Base-by-base conservation (phyloP, 176 grass and related monocot species). In the Zoysia pacifica region DNA sequence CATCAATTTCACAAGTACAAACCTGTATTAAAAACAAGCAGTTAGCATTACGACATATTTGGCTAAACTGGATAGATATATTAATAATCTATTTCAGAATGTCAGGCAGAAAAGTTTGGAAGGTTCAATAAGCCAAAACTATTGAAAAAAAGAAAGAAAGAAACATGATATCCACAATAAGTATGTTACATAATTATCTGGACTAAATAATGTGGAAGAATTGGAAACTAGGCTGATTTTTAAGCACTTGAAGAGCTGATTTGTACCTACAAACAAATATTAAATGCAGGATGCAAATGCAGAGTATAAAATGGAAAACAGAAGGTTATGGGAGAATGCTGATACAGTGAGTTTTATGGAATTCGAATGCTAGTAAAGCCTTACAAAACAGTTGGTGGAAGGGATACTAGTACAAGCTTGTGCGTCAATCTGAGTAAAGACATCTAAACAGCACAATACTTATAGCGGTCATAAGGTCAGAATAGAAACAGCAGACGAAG, bases 1-100 rank as follows among this genome's bases (percentile, higher is more conserved):
- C 20, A 71, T 82, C 56, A 93, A 67, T 82, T 84, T 93, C 61
- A 93, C 87, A 19, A 87, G 42, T 72, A 74, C 74, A 77, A 89
- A 89, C 78, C 90, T 93, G 84, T 59, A 61, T 51, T 35, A n/a
- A 65, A 66, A 78, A 77, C 47, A 62, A 42, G 50, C 53, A 52
- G 62, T 28, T 45, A 81, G 56, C 42, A 74, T 5, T 80, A 52
- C 64, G 8, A 70, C 28, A 11, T 18, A 19, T 54, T 79, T 79
- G 7, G 50, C 39, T 44, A 53, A 61, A 76, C 44, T 45, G 14
- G 38, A 72, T 2, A 67, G 19, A 20, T 65, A 2, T 72, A 28
- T 55, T 64, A 47, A 76, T 50, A 65, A 67, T 55, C 8, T 51
- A 67, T 62, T 62, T 28, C 0, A 28, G 28, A 28, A 28, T 28